phyloP scores from a whole-genome alignment of 2,329 filamentous ascomycete species.

The Madurella fahalii region DNA sequence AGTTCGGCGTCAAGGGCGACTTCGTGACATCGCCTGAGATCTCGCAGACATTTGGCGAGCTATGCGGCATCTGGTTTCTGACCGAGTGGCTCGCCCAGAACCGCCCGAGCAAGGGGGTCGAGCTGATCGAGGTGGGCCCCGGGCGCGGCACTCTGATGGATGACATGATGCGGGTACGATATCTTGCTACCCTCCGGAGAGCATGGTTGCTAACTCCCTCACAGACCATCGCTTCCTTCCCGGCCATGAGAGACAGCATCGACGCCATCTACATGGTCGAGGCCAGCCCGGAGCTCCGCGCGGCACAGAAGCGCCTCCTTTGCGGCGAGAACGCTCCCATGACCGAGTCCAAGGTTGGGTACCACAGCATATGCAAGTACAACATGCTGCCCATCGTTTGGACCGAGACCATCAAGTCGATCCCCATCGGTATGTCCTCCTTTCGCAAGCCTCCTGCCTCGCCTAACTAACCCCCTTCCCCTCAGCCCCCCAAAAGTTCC shows the following conservation, averaged over 20 bases:
- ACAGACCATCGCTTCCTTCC: conserved; percentile 77
- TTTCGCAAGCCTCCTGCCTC: conserved; percentile 2
- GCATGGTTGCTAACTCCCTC: conserved; percentile 3
- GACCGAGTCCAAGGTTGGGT: conserved; percentile 68
- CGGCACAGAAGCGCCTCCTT: conserved; percentile 74
- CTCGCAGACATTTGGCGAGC: conserved; percentile 92
- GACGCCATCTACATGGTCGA: conserved; percentile 93
- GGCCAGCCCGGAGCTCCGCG: conserved; percentile 75
- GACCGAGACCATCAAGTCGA: conserved; percentile 83
- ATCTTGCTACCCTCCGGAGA: neutral
- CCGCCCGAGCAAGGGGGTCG: conserved; percentile 65
- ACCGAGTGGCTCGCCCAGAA: conserved; percentile 96
- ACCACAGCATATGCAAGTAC: conserved; percentile 72
- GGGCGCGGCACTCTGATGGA: conserved; percentile 95
- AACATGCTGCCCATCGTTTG: conserved; percentile 72
- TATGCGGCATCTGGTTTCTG: conserved; percentile 91
- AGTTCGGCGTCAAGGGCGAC: conserved; percentile 89
- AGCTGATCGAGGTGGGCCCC: conserved; percentile 91
- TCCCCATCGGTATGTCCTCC: conserved; percentile 59
- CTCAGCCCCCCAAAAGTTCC: conserved; percentile 63
- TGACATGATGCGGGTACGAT: conserved; percentile 79
- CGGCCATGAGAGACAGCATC: conserved; percentile 68
- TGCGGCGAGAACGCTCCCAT: conserved; percentile 67
- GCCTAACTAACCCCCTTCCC: neutral
- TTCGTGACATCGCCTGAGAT: conserved; percentile 98